Evolutionary conservation across 768 basidiomycete genomes (phyloP).

Genomic region (Boletus coccyginus): DNA sequence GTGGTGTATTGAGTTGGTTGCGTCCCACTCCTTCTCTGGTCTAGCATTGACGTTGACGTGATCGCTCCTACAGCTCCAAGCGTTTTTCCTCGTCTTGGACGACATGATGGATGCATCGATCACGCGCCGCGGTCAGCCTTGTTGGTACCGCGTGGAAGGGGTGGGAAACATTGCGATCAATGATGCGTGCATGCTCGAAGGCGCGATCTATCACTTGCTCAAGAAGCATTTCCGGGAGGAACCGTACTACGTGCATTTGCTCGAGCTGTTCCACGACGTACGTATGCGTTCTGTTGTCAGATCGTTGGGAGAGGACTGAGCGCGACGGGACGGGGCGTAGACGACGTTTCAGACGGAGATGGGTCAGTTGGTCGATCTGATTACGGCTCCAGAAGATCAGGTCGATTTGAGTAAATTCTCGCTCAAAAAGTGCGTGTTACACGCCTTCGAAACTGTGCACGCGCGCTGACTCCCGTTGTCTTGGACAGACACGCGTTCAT

Average conservation of each 20-base stretch:
- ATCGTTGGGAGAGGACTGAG: background rate
- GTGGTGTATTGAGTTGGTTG: background rate
- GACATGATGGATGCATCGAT: background rate
- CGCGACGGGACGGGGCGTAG: background rate
- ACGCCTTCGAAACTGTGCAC: too few relatives aligned
- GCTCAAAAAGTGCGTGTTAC: background rate
- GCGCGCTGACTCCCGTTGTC: too few relatives aligned
- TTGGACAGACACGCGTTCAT: too few relatives aligned
- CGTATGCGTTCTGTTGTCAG: background rate
- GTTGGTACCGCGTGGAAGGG: background rate
- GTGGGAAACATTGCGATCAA: background rate
- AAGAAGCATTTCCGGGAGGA: background rate
- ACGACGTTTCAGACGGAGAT: constrained; percentile 1
- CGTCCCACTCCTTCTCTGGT: too few relatives aligned
- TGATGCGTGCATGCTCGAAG: background rate
- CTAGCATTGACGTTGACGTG: too few relatives aligned
- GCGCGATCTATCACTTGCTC: background rate
- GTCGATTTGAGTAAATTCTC: constrained; percentile 4
- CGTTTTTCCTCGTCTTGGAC: background rate
- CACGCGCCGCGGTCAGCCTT: background rate
- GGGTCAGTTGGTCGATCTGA: constrained; percentile 1
- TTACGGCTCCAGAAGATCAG: background rate
- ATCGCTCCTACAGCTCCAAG: background rate
- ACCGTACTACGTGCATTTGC: background rate
- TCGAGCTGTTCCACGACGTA: background rate